phyloP scores from a whole-genome alignment of 306 rosid species.

The Prunus kanzakura region DNA sequence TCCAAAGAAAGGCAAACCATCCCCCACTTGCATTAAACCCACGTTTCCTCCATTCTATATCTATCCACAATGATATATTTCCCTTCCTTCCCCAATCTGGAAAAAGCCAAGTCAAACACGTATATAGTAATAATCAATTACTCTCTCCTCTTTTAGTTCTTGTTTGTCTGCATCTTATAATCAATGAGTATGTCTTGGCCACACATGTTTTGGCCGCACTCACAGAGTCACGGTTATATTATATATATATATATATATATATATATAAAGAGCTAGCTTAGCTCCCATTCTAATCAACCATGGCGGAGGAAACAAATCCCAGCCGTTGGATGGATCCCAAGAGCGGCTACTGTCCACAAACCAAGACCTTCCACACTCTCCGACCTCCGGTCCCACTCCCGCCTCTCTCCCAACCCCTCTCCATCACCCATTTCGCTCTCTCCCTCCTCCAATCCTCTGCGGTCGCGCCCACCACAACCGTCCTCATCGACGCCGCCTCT shows the following conservation, averaged over 20 bases:
- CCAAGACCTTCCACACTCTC: constrained; percentile 59
- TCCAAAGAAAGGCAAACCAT: no score
- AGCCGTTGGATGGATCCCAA: constrained; percentile 34
- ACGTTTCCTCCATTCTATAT: no score
- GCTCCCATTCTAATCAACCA: not conserved
- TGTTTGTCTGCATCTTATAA: no score
- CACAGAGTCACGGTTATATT: no score
- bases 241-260: no score
- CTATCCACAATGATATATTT: no score
- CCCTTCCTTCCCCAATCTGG: no score
- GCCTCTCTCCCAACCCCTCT: constrained; percentile 53
- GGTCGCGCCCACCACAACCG: constrained; percentile 27
- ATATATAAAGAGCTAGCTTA: not conserved
- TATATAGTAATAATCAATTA: no score
- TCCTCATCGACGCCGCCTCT: constrained; percentile 52
- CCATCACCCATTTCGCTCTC: constrained; percentile 45
- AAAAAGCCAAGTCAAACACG: not conserved
- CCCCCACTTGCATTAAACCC: no score
- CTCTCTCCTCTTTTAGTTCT: no score
- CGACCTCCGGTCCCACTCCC: constrained; percentile 70
- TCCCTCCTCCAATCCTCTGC: constrained; percentile 48
- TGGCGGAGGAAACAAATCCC: constrained; percentile 14
- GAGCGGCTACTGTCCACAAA: constrained; percentile 49
- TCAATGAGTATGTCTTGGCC: no score
- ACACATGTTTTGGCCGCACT: no score